Evolutionary conservation across 2,329 filamentous ascomycete genomes (phyloP).

Genomic region (Aspergillus novofumigatus): DNA sequence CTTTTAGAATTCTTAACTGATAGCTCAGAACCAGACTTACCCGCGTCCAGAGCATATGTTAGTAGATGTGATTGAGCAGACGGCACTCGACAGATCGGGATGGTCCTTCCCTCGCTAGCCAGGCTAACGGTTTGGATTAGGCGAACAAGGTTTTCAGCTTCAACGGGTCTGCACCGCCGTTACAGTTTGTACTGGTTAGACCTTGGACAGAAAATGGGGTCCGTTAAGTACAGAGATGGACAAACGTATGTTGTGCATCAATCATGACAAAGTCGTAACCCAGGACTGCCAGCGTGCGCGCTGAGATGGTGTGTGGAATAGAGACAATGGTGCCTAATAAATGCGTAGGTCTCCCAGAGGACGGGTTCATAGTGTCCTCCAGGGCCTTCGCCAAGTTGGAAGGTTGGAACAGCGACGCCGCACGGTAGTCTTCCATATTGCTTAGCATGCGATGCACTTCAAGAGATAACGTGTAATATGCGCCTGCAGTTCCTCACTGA

Average conservation of each 20-base stretch:
- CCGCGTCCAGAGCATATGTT: not conserved
- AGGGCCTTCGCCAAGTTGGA: too few species aligned
- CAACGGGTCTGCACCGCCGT: not conserved
- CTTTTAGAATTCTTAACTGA: not conserved
- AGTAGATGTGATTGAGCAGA: not conserved
- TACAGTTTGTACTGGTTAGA: too few species aligned
- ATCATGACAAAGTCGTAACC: too few species aligned
- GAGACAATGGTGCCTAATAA: too few species aligned
- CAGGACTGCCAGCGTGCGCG: too few species aligned
- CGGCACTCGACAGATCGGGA: not conserved
- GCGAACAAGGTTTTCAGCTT: not conserved
- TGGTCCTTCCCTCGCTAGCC: not conserved
- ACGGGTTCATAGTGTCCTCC: too few species aligned
- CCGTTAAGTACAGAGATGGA: too few species aligned
- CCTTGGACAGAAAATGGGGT: too few species aligned
- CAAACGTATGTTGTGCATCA: too few species aligned
- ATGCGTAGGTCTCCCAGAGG: too few species aligned
- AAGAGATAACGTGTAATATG: not conserved
- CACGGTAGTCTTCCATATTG: not conserved
- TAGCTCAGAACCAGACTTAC: not conserved
- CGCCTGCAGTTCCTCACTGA: not conserved
- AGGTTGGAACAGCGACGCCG: too few species aligned
- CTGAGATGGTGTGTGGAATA: too few species aligned
- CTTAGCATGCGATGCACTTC: not conserved
- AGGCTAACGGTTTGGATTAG: not conserved